A percentile compares a stretch with the other conserved stretches of the same genome.
Conservation (phyloP, 768 basidiomycete genomes). For the Butyriboletus loyo region DNA sequence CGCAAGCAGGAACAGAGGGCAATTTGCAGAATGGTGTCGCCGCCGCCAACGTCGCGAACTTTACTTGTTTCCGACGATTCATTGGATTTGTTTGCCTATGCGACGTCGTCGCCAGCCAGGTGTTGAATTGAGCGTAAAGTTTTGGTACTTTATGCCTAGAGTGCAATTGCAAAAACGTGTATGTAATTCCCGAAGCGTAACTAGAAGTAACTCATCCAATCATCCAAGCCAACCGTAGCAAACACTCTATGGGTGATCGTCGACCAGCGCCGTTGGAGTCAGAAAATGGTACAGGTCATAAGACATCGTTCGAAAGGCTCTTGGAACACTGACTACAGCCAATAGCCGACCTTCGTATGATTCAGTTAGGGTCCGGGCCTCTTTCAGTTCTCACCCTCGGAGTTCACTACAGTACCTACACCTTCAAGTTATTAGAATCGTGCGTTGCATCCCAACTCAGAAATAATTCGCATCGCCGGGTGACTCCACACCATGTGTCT, state of each 20-base stretch:
- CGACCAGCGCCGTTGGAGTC: not conserved
- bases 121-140: conserved; percentile 8
- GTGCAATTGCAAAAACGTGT: not conserved
- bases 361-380: no score
- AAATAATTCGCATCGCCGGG: not conserved
- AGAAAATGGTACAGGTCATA: not conserved
- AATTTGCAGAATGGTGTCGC: not conserved
- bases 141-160: not conserved
- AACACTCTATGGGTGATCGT: not conserved
- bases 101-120: conserved; percentile 29
- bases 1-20: conserved; percentile 9
- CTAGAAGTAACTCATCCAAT: no score
- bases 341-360: no score
- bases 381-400: no score
- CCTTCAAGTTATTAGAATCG: not conserved
- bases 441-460: not conserved
- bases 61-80: conserved; percentile 44
- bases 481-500: conserved; percentile 14
- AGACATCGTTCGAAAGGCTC: not conserved
- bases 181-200: not conserved
- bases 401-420: not conserved
- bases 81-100: conserved; percentile 46
- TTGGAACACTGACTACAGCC: not conserved
- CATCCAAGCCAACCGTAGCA: not conserved
- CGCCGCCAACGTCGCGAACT: not conserved